Evolutionary conservation across 2,329 filamentous ascomycete genomes (phyloP).

Genomic region (Trichocomaceae sp.): DNA sequence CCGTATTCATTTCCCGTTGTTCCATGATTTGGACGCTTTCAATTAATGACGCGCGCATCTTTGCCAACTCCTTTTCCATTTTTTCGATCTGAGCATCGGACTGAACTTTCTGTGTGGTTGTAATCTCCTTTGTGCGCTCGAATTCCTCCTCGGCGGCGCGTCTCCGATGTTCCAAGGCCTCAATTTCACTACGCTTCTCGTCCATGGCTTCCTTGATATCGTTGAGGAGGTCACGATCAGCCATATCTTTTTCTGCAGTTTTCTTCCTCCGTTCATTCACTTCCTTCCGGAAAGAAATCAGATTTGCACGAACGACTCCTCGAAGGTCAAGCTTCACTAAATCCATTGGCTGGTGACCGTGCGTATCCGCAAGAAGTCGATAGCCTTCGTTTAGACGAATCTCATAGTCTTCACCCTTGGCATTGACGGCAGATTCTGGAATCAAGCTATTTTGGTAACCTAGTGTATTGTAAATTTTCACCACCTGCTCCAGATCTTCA

Average conservation of each 20-base stretch:
- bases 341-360: slow-evolving; percentile 83
- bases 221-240: slow-evolving; percentile 87
- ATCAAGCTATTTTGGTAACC: slow-evolving; percentile 93
- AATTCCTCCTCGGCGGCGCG: slow-evolving; percentile 88
- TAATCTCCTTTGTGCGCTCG: slow-evolving; percentile 84
- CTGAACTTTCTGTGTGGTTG: slow-evolving; percentile 76
- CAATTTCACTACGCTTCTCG: slow-evolving; percentile 87
- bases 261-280: slow-evolving; percentile 80
- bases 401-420: slow-evolving; percentile 79
- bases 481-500: slow-evolving; percentile 83
- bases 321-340: slow-evolving; percentile 84
- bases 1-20: slow-evolving; percentile 91
- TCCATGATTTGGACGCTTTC: slow-evolving; percentile 89
- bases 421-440: slow-evolving; percentile 74
- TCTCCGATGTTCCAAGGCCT: slow-evolving; percentile 81
- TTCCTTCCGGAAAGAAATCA: slow-evolving; percentile 74
- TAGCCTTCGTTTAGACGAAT: slow-evolving; percentile 71
- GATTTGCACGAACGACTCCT: slow-evolving; percentile 70
- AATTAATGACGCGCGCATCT: slow-evolving; percentile 75
- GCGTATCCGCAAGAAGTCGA: slow-evolving; percentile 71
- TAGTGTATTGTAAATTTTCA: slow-evolving; percentile 87
- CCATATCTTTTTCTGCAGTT: slow-evolving; percentile 84
- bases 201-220: slow-evolving; percentile 95
- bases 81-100: slow-evolving; percentile 94
- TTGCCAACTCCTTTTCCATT: slow-evolving; percentile 96